Evolutionary conservation across 495 filamentous ascomycete genomes (phyloP), one percentile per base, ranked within the genome.

Genomic region (Lasiosphaeris hirsuta): DNA sequence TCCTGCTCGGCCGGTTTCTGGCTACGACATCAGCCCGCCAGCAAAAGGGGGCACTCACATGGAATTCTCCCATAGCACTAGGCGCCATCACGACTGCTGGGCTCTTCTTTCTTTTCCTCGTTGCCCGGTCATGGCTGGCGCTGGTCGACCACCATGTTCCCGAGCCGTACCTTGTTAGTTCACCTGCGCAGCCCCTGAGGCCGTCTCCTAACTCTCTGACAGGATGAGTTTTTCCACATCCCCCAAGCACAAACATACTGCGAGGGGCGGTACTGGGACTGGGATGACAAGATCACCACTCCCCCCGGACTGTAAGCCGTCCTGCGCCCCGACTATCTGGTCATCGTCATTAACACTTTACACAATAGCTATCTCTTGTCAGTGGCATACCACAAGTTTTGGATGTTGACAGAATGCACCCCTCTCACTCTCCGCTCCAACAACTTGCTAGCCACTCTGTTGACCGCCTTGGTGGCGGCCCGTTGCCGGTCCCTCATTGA

Each of bases 251-350:
- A 95, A 53, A 79, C 80, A 8, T 98, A 97, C 69, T 96, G 92
- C 72, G 62, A 78, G 15, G 85, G 88, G 14, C 78, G 82, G 30
- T 97, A 86, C 74, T 67, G 69, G 34, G 73, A 86, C 14, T 98
- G 95, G 95, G 92, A 98, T 71, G 88, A 90, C 11, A 97, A 97
- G 66, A 90, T 98, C 59, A 98, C 94, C 8, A 98, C 94, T 2
- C 94, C 94, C 1, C 91, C 94, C 7, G 95, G 92, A 15, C 78
- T 97, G 75, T 96, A 79, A 63, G 77, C 82, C 37, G 18, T n/a
- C 17, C 19, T 34, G 10, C 4, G 40, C 33, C 4, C 43, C 4
- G 15, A 7, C 23, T 44, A 30, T 30, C 23, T 30, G 5, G 5
- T 30, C 23, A 30, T 30, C 23, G 23, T 7, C 11, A 53, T 36